phyloP scores from a whole-genome alignment of 345 rosid genomes.

The Boechera divaricarpa region DNA sequence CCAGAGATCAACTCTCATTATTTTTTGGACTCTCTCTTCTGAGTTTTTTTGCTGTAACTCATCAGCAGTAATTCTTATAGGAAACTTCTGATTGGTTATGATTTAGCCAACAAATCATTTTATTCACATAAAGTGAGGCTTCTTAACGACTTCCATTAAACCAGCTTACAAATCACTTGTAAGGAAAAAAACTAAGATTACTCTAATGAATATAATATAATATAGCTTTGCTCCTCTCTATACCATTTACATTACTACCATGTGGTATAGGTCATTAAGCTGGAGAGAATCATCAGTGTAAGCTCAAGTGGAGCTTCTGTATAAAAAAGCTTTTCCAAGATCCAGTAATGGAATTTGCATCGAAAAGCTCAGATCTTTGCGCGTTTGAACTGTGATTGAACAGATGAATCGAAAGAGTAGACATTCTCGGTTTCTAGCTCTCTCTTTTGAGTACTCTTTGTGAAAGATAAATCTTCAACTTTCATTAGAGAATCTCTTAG shows the following conservation, averaged over 20 bases:
- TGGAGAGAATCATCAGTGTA: neutral
- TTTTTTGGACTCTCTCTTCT: neutral
- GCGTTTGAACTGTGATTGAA: constrained; percentile 36
- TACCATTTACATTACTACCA: constrained; percentile 36
- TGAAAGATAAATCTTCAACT: constrained; percentile 43
- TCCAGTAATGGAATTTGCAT: constrained; percentile 20
- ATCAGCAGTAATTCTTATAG: neutral
- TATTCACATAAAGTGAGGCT: constrained; percentile 20
- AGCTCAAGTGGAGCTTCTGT: constrained; percentile 22
- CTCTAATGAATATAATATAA: constrained; percentile 19
- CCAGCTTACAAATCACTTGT: constrained; percentile 37
- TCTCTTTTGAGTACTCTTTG: constrained; percentile 55
- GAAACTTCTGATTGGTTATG: constrained; percentile 6
- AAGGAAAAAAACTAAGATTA: constrained; percentile 15
- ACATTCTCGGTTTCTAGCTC: constrained; percentile 45
- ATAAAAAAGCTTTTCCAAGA: neutral
- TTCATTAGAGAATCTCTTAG: constrained; percentile 61
- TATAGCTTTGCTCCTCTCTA: neutral
- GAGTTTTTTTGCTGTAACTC: neutral
- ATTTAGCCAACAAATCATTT: neutral
- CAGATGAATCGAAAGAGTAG: constrained; percentile 6
- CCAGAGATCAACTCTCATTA: constrained; percentile 1
- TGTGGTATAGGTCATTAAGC: constrained; percentile 23
- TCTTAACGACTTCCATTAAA: neutral
- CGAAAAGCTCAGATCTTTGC: constrained; percentile 23